Percentiles rank a stretch among this genome's conserved stretches.
Conservation (phyloP, 78 protist species). For the Tieghemostelium lacteum region DNA sequence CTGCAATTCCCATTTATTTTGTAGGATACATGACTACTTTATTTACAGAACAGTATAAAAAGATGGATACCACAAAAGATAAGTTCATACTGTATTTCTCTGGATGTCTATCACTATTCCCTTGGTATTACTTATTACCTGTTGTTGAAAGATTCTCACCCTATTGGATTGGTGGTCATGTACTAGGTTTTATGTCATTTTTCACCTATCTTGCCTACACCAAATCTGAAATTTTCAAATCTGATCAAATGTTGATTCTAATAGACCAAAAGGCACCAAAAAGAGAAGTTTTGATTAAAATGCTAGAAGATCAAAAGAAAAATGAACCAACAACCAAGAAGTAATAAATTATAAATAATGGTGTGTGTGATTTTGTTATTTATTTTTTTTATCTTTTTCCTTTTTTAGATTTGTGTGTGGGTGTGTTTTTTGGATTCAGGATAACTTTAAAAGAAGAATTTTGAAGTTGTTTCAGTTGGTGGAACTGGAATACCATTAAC, state of each 20-base stretch:
- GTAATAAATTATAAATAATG: too few relatives aligned
- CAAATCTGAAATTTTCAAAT: slow-evolving; percentile 53
- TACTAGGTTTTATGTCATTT: slow-evolving; percentile 88
- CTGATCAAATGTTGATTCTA: slow-evolving; percentile 44
- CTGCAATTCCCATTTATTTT: slow-evolving; percentile 81
- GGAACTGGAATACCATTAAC: slow-evolving; percentile 60
- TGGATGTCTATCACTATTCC: slow-evolving; percentile 59
- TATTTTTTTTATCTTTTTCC: too few relatives aligned
- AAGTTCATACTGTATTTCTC: slow-evolving; percentile 68
- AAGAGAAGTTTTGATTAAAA: slow-evolving; percentile 21
- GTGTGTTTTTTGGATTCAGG: too few relatives aligned
- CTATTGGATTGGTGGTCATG: slow-evolving; percentile 89
- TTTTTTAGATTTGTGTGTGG: too few relatives aligned
- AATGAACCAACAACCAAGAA: too few relatives aligned
- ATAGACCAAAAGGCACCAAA: slow-evolving; percentile 27
- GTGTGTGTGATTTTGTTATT: too few relatives aligned
- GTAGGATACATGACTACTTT: slow-evolving; percentile 83
- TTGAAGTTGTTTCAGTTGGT: slow-evolving; percentile 64
- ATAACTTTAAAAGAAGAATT: slow-evolving; percentile 62
- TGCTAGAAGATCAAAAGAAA: not conserved
- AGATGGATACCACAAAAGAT: slow-evolving; percentile 55
- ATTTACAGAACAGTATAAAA: slow-evolving; percentile 7
- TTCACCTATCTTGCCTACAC: slow-evolving; percentile 75
- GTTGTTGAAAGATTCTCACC: slow-evolving; percentile 83
- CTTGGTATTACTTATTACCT: slow-evolving; percentile 65